Conservation (phyloP, 2,329 filamentous ascomycete genomes). For the Aspergillus flavus region DNA sequence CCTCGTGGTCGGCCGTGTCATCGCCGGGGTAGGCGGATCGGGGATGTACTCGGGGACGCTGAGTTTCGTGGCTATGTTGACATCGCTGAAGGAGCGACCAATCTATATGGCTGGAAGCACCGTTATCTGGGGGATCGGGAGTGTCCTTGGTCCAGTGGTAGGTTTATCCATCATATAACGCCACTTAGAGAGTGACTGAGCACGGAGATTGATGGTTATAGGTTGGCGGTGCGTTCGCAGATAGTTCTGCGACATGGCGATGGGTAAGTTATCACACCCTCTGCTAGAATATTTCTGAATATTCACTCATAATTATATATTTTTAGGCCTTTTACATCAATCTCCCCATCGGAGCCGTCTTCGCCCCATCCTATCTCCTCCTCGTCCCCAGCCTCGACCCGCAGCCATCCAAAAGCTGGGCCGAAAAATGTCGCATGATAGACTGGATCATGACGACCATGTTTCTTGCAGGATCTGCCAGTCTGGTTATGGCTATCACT, state of each 20-base stretch:
- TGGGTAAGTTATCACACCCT: constrained; percentile 26
- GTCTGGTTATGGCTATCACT: no score
- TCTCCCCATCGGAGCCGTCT: constrained; percentile 49
- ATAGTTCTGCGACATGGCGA: constrained; percentile 29
- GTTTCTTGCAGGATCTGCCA: no score
- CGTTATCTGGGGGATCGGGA: constrained; percentile 40
- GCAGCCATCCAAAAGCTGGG: no score
- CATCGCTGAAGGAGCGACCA: not conserved
- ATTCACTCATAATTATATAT: not conserved
- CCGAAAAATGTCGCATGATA: no score
- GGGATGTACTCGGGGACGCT: constrained; percentile 18
- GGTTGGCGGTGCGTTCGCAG: constrained; percentile 21
- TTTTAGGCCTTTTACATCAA: constrained; percentile 57
- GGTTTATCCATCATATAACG: not conserved
- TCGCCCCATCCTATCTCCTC: constrained; percentile 49
- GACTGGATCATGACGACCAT: no score
- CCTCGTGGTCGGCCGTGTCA: constrained; percentile 45
- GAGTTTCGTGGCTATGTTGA: not conserved
- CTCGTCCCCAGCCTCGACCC: not conserved
- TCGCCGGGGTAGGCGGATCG: constrained; percentile 10
- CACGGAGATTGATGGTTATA: not conserved
- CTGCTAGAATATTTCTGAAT: not conserved
- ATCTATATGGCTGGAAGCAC: constrained; percentile 20
- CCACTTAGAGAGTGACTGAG: not conserved
- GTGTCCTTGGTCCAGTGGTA: constrained; percentile 37